These are phyloP conservation scores for Abelmoschus esculentus DNA, from an alignment of 345 rosid genomes.

Conservation along the genomic window DNA sequence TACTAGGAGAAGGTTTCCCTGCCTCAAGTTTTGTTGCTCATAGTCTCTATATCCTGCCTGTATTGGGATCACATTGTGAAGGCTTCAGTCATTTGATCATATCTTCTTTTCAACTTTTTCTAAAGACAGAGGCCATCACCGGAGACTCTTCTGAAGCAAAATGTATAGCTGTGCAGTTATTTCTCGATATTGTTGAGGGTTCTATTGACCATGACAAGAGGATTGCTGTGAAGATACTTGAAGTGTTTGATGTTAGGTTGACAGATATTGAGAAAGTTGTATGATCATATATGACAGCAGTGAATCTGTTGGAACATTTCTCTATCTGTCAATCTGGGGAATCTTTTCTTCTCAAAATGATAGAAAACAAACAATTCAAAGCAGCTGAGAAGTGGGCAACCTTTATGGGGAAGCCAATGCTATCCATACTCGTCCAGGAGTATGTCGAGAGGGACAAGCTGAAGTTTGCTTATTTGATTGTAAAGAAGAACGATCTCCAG, in stretches of 20 bases:
- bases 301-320: constrained; percentile 68
- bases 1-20: neutral
- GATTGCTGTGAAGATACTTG: constrained; percentile 48
- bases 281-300: constrained; percentile 66
- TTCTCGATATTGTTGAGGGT: constrained; percentile 47
- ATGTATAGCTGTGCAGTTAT: constrained; percentile 51
- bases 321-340: constrained; percentile 65
- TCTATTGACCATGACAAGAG: constrained; percentile 49
- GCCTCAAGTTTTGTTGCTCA: constrained; percentile 42
- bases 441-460: constrained; percentile 68
- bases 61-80: constrained; percentile 56
- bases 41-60: constrained; percentile 67
- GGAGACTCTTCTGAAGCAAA: constrained; percentile 44
- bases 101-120: constrained; percentile 65
- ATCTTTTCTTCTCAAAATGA: constrained; percentile 64
- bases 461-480: constrained; percentile 55
- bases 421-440: constrained; percentile 58
- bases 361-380: constrained; percentile 56
- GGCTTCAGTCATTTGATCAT: constrained; percentile 88
- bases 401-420: constrained; percentile 80
- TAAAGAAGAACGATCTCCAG: constrained; percentile 67
- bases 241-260: constrained; percentile 50
- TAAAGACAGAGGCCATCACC: constrained; percentile 27
- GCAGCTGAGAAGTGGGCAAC: constrained; percentile 97
- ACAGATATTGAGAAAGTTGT: constrained; percentile 47